Conservation (phyloP, 331 rosid species). For the Malus hybrid region DNA sequence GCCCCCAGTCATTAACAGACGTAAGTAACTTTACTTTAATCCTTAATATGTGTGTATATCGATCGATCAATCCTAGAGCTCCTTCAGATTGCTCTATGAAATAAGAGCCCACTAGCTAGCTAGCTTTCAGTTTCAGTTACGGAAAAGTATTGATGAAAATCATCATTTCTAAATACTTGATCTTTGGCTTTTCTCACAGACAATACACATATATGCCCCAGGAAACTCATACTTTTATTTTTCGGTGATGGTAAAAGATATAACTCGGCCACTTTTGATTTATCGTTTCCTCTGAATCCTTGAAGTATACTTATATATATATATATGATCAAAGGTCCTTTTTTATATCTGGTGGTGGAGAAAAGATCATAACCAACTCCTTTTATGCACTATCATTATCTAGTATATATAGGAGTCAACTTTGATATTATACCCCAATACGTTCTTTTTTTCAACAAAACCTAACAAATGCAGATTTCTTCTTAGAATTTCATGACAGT, state of each 20-base stretch:
- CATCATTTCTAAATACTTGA: too few relatives aligned
- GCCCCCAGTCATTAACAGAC: slow-evolving; percentile 70
- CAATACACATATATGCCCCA: neutral
- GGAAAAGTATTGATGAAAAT: neutral
- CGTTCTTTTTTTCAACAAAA: too few relatives aligned
- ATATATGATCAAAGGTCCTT: too few relatives aligned
- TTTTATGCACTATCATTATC: neutral
- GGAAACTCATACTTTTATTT: neutral
- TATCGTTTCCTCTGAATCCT: too few relatives aligned
- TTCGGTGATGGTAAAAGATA: neutral
- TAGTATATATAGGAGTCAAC: too few relatives aligned
- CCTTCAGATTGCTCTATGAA: too few relatives aligned
- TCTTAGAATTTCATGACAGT: too few relatives aligned
- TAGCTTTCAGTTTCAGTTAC: neutral
- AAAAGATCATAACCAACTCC: neutral
- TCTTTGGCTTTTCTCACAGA: too few relatives aligned
- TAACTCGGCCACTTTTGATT: neutral
- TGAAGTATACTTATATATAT: too few relatives aligned
- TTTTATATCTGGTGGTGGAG: neutral
- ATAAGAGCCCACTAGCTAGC: neutral
- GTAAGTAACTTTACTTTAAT: slow-evolving; percentile 31
- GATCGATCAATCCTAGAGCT: neutral
- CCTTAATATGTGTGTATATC: neutral
- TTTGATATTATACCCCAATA: too few relatives aligned
- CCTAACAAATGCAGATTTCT: too few relatives aligned